These are phyloP conservation scores for Allantophomopsis cytisporea DNA, from an alignment of 2,329 filamentous ascomycete genomes.

Conservation along the genomic window DNA sequence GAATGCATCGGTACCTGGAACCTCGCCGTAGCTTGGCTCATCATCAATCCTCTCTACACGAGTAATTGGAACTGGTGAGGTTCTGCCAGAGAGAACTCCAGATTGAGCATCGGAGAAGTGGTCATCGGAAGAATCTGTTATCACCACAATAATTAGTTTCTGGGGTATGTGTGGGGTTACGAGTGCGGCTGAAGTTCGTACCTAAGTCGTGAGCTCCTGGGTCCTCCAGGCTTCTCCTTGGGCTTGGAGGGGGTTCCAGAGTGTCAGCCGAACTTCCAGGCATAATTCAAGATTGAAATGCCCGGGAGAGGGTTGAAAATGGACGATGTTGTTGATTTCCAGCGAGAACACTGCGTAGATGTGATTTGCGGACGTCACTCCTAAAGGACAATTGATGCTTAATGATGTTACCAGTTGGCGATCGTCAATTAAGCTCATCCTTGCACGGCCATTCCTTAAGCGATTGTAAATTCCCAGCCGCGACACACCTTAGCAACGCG, in stretches of 20 bases:
- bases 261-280: conserved; percentile 20
- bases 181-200: conserved; percentile 12
- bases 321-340: no score
- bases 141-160: conserved; percentile 20
- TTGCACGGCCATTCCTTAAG: no score
- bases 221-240: conserved; percentile 30
- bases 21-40: conserved; percentile 44
- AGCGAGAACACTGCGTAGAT: no score
- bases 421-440: no score
- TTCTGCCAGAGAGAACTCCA: conserved; percentile 25
- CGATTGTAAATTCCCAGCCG: no score
- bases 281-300: conserved; percentile 6
- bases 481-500: no score
- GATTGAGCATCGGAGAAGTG: conserved; percentile 57
- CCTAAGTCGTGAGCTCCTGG: conserved; percentile 47
- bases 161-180: not conserved
- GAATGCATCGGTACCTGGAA: conserved; percentile 46
- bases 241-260: conserved; percentile 22
- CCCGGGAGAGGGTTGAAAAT: no score
- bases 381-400: no score
- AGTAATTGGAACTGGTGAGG: conserved; percentile 42
- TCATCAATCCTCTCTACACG: conserved; percentile 45
- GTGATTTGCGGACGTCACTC: not conserved
- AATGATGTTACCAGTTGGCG: no score
- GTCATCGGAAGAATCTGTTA: conserved; percentile 48